Percentiles rank a stretch among this genome's conserved stretches.
These are phyloP conservation scores for Tripidium arundinaceum DNA, from an alignment of 202 grass and related monocot genomes.

Conservation along the genomic window DNA sequence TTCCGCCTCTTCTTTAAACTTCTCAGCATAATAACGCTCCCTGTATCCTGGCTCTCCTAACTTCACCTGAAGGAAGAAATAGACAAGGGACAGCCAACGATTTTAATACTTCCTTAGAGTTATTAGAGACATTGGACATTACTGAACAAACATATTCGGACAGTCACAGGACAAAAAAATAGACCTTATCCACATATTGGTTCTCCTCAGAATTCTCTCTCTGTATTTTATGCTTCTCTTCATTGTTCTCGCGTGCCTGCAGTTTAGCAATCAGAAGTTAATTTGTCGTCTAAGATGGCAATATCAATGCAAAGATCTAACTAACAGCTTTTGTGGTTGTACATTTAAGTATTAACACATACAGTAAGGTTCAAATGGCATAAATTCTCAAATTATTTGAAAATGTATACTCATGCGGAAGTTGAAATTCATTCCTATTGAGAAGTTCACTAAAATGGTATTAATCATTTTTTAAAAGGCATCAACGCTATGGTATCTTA, in stretches of 20 bases:
- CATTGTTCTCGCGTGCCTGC: constrained; percentile 78
- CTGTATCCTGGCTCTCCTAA: constrained; percentile 89
- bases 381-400: constrained; percentile 12
- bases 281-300: constrained; percentile 1
- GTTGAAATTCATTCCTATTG: background rate
- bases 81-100: background rate
- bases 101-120: background rate
- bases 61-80: constrained; percentile 69
- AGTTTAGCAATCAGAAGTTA: constrained; percentile 28
- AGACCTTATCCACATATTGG: constrained; percentile 74
- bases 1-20: constrained; percentile 77
- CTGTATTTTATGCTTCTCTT: constrained; percentile 64
- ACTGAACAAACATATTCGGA: background rate
- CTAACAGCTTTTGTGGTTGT: constrained; percentile 12
- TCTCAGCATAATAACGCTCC: constrained; percentile 84
- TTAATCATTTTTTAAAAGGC: too few species aligned
- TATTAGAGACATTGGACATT: constrained; percentile 3
- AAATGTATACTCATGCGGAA: constrained; percentile 3
- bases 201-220: constrained; percentile 58
- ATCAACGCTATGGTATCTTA: too few species aligned
- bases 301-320: constrained; percentile 3
- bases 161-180: constrained; percentile 2
- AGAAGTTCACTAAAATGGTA: constrained; percentile 1
- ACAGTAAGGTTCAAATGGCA: background rate
- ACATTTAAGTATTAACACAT: constrained; percentile 10